A percentile compares a stretch with the other conserved stretches of the same genome.
phyloP scores from a whole-genome alignment of 1,284 basidiomycete genomes.

The Ceraceosorus guamensis region DNA sequence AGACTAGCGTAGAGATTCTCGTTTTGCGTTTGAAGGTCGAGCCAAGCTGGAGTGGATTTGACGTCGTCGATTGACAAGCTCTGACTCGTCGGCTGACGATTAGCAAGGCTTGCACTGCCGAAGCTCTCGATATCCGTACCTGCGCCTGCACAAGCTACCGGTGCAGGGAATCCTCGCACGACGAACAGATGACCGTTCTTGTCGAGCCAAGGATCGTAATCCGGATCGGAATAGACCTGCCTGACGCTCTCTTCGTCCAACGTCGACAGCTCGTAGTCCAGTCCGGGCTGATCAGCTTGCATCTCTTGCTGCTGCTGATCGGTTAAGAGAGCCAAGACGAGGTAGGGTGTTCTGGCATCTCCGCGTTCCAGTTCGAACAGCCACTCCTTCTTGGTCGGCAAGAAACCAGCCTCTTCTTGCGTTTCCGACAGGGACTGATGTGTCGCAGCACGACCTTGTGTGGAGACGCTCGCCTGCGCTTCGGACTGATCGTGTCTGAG shows the following conservation, averaged over 20 bases:
- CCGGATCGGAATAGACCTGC: not conserved
- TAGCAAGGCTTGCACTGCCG: no score
- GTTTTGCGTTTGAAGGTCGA: no score
- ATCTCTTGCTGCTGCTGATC: not conserved
- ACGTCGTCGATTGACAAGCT: no score
- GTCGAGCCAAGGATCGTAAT: not conserved
- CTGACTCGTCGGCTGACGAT: no score
- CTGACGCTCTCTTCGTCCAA: not conserved
- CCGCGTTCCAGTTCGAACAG: not conserved
- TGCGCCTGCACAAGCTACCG: not conserved
- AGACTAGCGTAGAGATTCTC: no score
- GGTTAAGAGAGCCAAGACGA: not conserved
- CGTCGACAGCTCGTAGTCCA: not conserved
- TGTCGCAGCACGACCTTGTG: no score
- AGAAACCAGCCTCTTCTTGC: not conserved
- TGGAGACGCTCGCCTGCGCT: no score
- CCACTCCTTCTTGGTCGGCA: not conserved
- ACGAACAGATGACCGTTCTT: not conserved
- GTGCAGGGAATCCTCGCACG: not conserved
- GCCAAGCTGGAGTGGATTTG: no score
- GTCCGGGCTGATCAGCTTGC: no score
- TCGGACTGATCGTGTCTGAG: not conserved
- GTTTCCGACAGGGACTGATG: not conserved
- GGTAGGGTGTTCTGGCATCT: not conserved
- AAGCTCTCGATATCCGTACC: not conserved